Evolutionary conservation across 139 green algal genomes (phyloP), one percentile per base, ranked within the genome.

Genomic region (Tetradesmus obliquus): DNA sequence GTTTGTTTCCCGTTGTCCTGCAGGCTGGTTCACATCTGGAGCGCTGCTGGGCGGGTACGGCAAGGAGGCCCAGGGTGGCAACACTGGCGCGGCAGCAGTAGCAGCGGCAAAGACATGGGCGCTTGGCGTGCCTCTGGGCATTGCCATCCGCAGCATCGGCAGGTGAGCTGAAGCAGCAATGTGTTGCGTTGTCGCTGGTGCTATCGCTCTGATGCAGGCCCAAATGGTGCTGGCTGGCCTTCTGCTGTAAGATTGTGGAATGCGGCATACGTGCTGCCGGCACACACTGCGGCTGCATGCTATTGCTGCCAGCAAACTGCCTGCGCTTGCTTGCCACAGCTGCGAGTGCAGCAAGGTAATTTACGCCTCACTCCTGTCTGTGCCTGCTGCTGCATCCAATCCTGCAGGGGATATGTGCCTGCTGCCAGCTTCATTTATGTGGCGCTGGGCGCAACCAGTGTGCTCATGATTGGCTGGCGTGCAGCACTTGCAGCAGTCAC

Each of bases 381-480:
- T 66, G 57, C 60, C 60, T 71, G 17, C 66, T 76, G 66, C 15
- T 76, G 66, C 62, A 24, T 17, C 66, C 32, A 45, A 45, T 45
- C 12, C 15, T 76, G 17, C 17, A 76, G 88, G 22, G 97, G 97
- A n/a, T 97, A 97, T 71, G 24, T 97, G 55, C 95, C 97, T 8
- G 94, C 96, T 15, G 93, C 90, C 53, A 79, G 95, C 13, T 99
- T 99, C 92, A 94, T 98, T 51, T 82, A 94, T 6, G 96, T 98
- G 0, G 90, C 60, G 32, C 82, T 98, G 79, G 94, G 90, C 1
- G 94, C 90, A 4, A 99, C 95, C 5, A 92, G 20, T 0, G 95
- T 97, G 60, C 82, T 98, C 51, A 94, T 98, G 32, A 66, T 98
- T 20, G 96, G 96, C 85, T 98, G 96, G 95, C 90, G 96, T 15